Conservation (phyloP, 2,329 filamentous ascomycete species). For the Shiraia sp. region DNA sequence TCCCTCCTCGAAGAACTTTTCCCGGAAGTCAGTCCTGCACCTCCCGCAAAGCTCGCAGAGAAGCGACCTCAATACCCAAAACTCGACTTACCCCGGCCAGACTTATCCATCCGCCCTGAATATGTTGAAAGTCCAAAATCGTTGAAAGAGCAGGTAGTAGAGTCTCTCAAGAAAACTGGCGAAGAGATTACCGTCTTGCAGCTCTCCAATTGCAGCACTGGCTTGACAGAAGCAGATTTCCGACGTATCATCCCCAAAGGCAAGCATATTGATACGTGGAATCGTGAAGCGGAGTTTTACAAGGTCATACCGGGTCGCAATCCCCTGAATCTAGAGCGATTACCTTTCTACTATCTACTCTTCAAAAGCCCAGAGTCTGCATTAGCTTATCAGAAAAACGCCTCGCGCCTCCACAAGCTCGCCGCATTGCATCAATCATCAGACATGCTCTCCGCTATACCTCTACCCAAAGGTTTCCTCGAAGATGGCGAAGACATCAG, state of each 20-base stretch:
- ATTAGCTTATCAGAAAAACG: slow-evolving; percentile 62
- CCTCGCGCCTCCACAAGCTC: slow-evolving; percentile 56
- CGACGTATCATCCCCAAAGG: slow-evolving; percentile 66
- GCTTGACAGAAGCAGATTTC: slow-evolving; percentile 71
- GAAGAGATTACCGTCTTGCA: slow-evolving; percentile 54
- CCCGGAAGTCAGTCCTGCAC: slow-evolving; percentile 49
- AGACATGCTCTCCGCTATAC: slow-evolving; percentile 48
- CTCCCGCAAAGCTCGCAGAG: slow-evolving; percentile 15
- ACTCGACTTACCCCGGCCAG: slow-evolving; percentile 26
- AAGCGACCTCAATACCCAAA: slow-evolving; percentile 30
- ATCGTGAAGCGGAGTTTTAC: slow-evolving; percentile 58
- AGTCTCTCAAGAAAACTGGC: slow-evolving; percentile 25
- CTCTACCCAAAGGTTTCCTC: slow-evolving; percentile 48
- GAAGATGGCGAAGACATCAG: slow-evolving; percentile 54
- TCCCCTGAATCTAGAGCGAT: slow-evolving; percentile 63
- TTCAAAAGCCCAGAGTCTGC: slow-evolving; percentile 67
- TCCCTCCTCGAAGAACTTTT: slow-evolving; percentile 58
- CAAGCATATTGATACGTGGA: slow-evolving; percentile 69
- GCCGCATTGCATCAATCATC: slow-evolving; percentile 50
- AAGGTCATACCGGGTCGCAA: slow-evolving; percentile 69
- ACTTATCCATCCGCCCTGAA: slow-evolving; percentile 12
- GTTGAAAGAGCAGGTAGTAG: slow-evolving; percentile 21
- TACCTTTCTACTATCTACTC: slow-evolving; percentile 69
- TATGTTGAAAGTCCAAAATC: slow-evolving; percentile 6
- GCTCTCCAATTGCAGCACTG: slow-evolving; percentile 54